Percentiles rank a stretch among this genome's conserved stretches.
These are phyloP conservation scores for Lactarius sanguifluus DNA, from an alignment of 768 basidiomycete species.

Conservation along the genomic window DNA sequence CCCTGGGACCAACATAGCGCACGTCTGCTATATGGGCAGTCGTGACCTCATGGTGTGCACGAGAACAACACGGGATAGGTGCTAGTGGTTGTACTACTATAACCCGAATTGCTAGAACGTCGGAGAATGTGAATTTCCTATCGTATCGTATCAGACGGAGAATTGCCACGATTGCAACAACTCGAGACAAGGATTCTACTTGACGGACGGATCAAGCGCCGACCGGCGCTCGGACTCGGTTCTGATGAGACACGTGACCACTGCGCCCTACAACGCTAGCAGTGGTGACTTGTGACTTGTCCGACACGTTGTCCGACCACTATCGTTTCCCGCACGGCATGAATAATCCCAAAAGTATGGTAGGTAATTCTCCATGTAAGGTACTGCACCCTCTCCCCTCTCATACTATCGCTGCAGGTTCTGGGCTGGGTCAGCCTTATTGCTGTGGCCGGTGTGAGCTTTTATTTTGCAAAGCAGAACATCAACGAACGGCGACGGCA, in stretches of 20 bases:
- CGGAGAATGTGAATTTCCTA: background rate
- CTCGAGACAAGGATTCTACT: background rate
- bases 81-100: background rate
- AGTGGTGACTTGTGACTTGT: background rate
- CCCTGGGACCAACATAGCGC: constrained; percentile 17
- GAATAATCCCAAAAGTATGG: constrained; percentile 28
- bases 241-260: background rate
- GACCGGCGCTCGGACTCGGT: background rate
- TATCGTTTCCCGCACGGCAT: background rate
- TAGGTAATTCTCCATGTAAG: background rate
- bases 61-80: background rate
- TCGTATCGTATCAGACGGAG: background rate
- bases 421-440: constrained; percentile 40
- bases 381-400: background rate
- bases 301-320: too few species aligned
- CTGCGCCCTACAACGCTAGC: background rate
- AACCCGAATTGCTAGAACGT: background rate
- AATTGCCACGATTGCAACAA: background rate
- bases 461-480: constrained; percentile 40
- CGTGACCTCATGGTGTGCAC: background rate
- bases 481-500: constrained; percentile 39
- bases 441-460: constrained; percentile 40
- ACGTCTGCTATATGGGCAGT: background rate
- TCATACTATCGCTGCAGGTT: constrained; percentile 27
- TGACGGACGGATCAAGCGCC: background rate